Evolutionary conservation across 2,329 filamentous ascomycete species (phyloP).

Genomic region (Diplocarpon rosae): DNA sequence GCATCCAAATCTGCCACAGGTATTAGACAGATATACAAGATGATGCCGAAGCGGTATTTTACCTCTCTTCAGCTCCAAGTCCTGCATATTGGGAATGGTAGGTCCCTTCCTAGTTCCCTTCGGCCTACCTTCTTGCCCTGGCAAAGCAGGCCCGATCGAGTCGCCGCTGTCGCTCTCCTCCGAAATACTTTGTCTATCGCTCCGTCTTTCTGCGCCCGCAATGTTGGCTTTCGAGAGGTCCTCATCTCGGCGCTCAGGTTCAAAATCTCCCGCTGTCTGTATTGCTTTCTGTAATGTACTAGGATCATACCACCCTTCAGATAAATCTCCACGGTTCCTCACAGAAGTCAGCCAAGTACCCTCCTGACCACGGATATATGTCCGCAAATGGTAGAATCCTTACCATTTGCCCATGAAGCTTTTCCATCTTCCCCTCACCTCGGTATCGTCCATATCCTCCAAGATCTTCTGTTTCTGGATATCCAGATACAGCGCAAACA

Average conservation of each 20-base stretch:
- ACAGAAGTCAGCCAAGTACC: constrained; percentile 33
- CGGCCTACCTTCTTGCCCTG: constrained; percentile 24
- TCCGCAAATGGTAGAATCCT: constrained; percentile 19
- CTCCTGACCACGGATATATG: neutral
- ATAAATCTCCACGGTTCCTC: constrained; percentile 76
- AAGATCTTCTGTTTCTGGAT: constrained; percentile 72
- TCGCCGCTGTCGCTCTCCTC: constrained; percentile 27
- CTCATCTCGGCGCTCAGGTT: constrained; percentile 6
- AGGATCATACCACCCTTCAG: constrained; percentile 89
- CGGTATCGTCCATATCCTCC: constrained; percentile 58
- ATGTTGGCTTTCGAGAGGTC: constrained; percentile 6
- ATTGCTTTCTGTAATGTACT: constrained; percentile 35
- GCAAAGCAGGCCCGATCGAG: constrained; percentile 37
- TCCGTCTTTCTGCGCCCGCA: neutral
- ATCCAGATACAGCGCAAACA: constrained; percentile 78
- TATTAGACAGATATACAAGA: constrained; percentile 3
- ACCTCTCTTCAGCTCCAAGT: constrained; percentile 54
- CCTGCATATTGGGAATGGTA: constrained; percentile 59
- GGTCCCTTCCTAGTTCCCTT: constrained; percentile 34
- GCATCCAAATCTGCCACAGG: constrained; percentile 27
- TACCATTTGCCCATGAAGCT: constrained; percentile 85
- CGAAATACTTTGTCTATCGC: constrained; percentile 4
- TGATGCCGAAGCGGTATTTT: neutral
- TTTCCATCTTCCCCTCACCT: constrained; percentile 80
- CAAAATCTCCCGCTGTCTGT: constrained; percentile 10